Percentiles rank a stretch among this genome's conserved stretches.
Evolutionary conservation across 2,329 filamentous ascomycete genomes (phyloP).

Genomic region (Penicillium sp.): DNA sequence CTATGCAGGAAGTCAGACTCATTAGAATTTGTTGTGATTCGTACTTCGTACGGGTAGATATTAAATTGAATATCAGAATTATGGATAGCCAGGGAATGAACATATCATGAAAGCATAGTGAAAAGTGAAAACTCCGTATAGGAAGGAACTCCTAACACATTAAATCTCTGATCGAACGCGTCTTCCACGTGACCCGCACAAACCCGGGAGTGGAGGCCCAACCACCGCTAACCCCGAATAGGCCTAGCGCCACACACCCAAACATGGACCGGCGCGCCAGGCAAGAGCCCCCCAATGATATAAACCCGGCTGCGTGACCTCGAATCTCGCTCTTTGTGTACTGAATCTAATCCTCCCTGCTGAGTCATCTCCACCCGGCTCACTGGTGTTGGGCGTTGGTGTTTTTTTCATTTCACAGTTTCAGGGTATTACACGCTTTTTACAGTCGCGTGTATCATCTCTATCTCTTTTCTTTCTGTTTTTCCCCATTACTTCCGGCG

Average conservation of each 20-base stretch:
- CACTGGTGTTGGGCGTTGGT: conserved; percentile 20
- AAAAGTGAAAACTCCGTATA: background rate
- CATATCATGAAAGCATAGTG: background rate
- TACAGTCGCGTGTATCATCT: conserved; percentile 5
- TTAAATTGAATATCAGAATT: background rate
- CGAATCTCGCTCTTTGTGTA: conserved; percentile 33
- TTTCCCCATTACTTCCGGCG: conserved; percentile 12
- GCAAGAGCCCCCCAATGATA: conserved; percentile 46
- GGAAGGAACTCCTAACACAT: background rate
- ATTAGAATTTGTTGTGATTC: background rate
- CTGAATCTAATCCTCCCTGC: conserved; percentile 27
- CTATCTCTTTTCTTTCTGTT: conserved; percentile 10
- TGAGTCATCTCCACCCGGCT: conserved; percentile 21
- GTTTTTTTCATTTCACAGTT: conserved; percentile 9
- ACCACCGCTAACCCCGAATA: conserved; percentile 28
- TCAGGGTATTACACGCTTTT: conserved; percentile 11
- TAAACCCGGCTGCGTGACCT: conserved; percentile 50
- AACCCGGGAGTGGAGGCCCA: conserved; percentile 29
- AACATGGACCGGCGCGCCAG: conserved; percentile 45
- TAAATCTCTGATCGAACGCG: conserved; percentile 13
- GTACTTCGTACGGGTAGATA: too few relatives aligned
- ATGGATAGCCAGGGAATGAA: background rate
- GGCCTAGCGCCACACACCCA: conserved; percentile 35
- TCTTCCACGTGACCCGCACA: conserved; percentile 22
- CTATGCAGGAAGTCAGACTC: background rate